Evolutionary conservation across 2,329 filamentous ascomycete genomes (phyloP).

Genomic region (Arthrocladium fulminans): DNA sequence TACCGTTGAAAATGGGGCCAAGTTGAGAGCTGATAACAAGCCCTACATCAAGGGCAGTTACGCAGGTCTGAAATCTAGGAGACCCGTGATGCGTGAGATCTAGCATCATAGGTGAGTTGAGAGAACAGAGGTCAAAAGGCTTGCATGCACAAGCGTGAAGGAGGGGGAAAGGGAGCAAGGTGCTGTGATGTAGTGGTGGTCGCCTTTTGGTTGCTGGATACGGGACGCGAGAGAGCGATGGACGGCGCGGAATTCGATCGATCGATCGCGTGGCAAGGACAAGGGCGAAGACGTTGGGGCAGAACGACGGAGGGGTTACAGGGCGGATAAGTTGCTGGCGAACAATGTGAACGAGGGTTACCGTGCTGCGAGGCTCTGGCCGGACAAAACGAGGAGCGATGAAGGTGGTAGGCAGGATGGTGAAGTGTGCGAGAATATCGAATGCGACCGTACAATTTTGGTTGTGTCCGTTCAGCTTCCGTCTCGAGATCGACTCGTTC

Average conservation of each 20-base stretch:
- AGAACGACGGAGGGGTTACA: neutral
- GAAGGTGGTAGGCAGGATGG: neutral
- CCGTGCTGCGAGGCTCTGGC: neutral
- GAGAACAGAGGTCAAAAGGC: neutral
- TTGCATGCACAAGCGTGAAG: neutral
- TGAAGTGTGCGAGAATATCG: neutral
- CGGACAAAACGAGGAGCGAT: neutral
- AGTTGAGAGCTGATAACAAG: neutral
- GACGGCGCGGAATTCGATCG: neutral
- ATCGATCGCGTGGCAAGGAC: neutral
- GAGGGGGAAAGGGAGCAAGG: neutral
- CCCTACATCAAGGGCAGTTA: conserved; percentile 2
- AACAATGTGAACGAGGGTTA: neutral
- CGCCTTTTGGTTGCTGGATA: neutral
- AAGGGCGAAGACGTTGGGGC: neutral
- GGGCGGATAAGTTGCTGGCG: neutral
- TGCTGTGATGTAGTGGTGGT: neutral
- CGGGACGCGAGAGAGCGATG: neutral
- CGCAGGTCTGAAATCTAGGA: neutral
- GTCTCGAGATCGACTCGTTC: conserved; percentile 7
- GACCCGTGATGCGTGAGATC: neutral
- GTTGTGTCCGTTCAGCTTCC: neutral
- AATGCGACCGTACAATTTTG: neutral
- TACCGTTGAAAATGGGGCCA: neutral
- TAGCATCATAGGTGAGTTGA: neutral